Evolutionary conservation across 2,329 filamentous ascomycete species (phyloP), one percentile per base, ranked within the genome.

Genomic region (Cytospora mali): DNA sequence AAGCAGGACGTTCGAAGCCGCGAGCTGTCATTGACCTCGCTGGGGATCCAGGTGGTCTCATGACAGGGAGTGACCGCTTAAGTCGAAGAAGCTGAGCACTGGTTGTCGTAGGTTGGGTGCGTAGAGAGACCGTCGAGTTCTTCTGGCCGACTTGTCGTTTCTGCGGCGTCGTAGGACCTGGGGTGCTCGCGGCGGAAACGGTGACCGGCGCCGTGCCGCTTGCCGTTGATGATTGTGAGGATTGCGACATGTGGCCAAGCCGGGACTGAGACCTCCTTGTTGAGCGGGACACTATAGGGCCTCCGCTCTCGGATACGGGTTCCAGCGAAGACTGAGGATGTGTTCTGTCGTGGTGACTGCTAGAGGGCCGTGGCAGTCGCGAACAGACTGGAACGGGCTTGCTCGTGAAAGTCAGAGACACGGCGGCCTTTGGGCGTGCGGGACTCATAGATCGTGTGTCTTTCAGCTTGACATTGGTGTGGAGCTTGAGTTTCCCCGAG

Each of bases 381-480:
- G 93, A 95, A 64, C 72, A 68, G 6, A 76, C 70, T 28, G 78
- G 72, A 27, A 80, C 72, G n/a, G 84, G 78, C 71, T 93, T 93
- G 75, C 91, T 95, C 54, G 92, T 96, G 73, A 98, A 98, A 7
- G 93, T 97, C 65, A 98, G 81, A 14, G 93, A 94, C 29, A 95
- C 90, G 13, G 92, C 88, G 21, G 91, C 86, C 72, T 88, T 89
- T 23, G 85, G 85, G 66, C 91, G 85, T 25, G 84, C 83, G 53
- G 92, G 90, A 68, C 92, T 93, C 16, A 84, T 79, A 23, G 87
- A 83, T 58, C 87, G 82, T 66, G 86, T 80, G 67, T 88, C 85
- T 76, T 96, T 97, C 70, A 96, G 84, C 73, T 94, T 93, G 68
- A 99, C 85, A 73, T 99, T 97, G 66, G 91, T 92, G 74, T 98